phyloP scores from a whole-genome alignment of 495 filamentous ascomycete genomes.

The Filosporella fistucella region DNA sequence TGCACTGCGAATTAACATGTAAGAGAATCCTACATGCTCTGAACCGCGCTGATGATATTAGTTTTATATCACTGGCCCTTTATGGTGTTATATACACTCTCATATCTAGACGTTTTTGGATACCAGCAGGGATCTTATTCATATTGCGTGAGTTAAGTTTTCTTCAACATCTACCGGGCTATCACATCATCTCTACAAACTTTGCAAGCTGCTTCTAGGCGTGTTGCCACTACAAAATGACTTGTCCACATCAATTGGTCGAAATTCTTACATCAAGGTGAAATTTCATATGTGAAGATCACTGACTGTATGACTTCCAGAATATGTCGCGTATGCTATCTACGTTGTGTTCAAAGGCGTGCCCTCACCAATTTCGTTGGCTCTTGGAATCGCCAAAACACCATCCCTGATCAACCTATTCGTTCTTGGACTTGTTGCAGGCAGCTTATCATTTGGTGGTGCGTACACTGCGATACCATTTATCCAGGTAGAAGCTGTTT shows the following conservation, averaged over 20 bases:
- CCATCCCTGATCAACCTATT: constrained; percentile 31
- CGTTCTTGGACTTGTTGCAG: constrained; percentile 32
- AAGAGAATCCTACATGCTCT: constrained; percentile 1
- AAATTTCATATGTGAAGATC: too few species aligned
- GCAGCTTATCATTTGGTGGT: constrained; percentile 32
- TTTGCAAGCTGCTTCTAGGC: too few species aligned
- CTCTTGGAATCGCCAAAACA: constrained; percentile 31
- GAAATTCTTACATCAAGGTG: too few species aligned
- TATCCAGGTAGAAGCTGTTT: constrained; percentile 33
- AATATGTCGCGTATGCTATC: constrained; percentile 30
- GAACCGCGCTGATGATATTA: constrained; percentile 13
- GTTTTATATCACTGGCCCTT: constrained; percentile 32
- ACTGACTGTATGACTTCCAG: too few species aligned
- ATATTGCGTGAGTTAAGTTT: too few species aligned
- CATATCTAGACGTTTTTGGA: constrained; percentile 23
- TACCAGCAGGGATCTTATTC: constrained; percentile 26
- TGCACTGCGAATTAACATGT: constrained; percentile 35
- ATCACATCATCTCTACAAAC: too few species aligned
- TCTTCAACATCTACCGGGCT: too few species aligned
- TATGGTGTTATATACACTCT: constrained; percentile 30
- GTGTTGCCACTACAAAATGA: too few species aligned
- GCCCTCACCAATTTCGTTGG: constrained; percentile 30
- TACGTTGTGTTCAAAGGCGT: constrained; percentile 30
- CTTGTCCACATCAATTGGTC: too few species aligned
- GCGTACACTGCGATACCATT: constrained; percentile 36